Evolutionary conservation across 352 stramenopile species (phyloP).

Genomic region (Plasmopara viticola): DNA sequence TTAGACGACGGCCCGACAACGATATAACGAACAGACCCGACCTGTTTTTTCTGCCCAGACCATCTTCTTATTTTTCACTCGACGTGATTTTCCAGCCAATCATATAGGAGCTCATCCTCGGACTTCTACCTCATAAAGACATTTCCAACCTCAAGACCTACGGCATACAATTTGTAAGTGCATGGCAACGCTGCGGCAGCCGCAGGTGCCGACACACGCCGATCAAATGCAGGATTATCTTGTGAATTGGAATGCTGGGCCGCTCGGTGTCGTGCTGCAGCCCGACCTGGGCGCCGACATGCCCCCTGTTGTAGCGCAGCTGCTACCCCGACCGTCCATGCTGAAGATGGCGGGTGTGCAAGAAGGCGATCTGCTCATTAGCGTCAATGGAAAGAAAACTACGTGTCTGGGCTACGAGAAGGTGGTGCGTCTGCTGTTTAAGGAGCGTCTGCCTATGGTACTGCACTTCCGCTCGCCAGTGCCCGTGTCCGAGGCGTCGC

Average conservation of each 20-base stretch:
- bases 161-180: not conserved
- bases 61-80: too few relatives aligned
- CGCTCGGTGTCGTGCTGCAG: slow-evolving; percentile 67
- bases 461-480: slow-evolving; percentile 61
- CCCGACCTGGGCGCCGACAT: slow-evolving; percentile 67
- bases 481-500: not conserved
- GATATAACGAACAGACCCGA: too few relatives aligned
- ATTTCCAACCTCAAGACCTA: too few relatives aligned
- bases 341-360: slow-evolving; percentile 61
- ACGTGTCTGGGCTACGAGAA: slow-evolving; percentile 71
- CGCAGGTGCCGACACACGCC: slow-evolving; percentile 9
- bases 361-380: slow-evolving; percentile 68
- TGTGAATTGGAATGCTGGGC: slow-evolving; percentile 80
- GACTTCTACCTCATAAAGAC: too few relatives aligned
- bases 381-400: slow-evolving; percentile 72
- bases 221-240: slow-evolving; percentile 60
- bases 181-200: slow-evolving; percentile 7
- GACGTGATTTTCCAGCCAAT: too few relatives aligned
- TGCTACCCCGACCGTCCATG: slow-evolving; percentile 67
- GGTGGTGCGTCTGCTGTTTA: slow-evolving; percentile 72
- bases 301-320: slow-evolving; percentile 64
- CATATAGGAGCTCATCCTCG: too few relatives aligned
- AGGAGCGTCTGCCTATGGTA: slow-evolving; percentile 64
- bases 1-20: too few relatives aligned
- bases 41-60: too few relatives aligned